Percentiles rank a stretch among this genome's conserved stretches.
phyloP scores from a whole-genome alignment of 306 rosid species.

The Astragalus glycyphyllos region DNA sequence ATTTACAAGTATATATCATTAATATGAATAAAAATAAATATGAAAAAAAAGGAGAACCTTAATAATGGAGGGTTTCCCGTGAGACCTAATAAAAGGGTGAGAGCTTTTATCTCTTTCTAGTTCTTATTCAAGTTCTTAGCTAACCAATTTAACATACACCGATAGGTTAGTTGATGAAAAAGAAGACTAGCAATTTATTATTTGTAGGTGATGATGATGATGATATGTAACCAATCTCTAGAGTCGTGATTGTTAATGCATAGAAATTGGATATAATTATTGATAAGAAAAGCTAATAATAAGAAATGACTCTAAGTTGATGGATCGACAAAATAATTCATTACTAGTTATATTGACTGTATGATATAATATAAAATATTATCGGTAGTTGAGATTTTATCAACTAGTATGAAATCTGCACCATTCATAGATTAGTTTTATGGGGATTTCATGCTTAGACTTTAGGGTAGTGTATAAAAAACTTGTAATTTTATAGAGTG shows the following conservation, averaged over 20 bases:
- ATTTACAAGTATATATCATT: background rate
- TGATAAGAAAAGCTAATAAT: background rate
- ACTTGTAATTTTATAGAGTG: too few relatives aligned
- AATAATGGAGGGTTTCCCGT: constrained; percentile 24
- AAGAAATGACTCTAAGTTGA: background rate
- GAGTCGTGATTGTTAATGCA: background rate
- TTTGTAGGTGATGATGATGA: constrained; percentile 13
- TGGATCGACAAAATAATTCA: too few relatives aligned
- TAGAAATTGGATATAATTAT: background rate
- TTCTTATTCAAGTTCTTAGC: constrained; percentile 31
- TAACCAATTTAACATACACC: constrained; percentile 19
- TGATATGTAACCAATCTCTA: constrained; percentile 4
- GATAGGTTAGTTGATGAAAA: constrained; percentile 10
- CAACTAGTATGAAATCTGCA: too few relatives aligned
- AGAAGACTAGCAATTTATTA: constrained; percentile 3
- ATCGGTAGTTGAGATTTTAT: too few relatives aligned
- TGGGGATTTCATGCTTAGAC: too few relatives aligned
- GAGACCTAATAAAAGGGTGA: constrained; percentile 38
- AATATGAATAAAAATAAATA: background rate
- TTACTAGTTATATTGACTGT: too few relatives aligned
- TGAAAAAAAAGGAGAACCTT: background rate
- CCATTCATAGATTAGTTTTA: too few relatives aligned
- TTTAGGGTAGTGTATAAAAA: too few relatives aligned
- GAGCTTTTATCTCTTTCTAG: constrained; percentile 28
- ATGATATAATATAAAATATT: too few relatives aligned